These are phyloP conservation scores for Meira miltonrushii DNA, from an alignment of 1,284 basidiomycete species.

Conservation along the genomic window DNA sequence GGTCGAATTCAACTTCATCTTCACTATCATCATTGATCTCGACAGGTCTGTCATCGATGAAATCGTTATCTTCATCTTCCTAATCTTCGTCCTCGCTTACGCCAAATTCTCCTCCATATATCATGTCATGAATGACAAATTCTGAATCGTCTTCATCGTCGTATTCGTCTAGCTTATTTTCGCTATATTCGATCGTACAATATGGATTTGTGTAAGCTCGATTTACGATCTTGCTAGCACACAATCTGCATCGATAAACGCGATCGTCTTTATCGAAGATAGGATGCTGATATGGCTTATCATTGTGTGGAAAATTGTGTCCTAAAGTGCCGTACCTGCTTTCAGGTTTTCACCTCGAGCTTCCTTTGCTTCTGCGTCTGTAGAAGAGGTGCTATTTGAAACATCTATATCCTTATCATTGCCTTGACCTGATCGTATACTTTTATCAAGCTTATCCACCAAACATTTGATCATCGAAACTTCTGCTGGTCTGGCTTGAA, in stretches of 20 bases:
- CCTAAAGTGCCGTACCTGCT: slow-evolving; percentile 31
- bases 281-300: slow-evolving; percentile 17
- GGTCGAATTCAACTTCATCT: background rate
- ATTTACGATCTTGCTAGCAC: slow-evolving; percentile 40
- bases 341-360: too few species aligned
- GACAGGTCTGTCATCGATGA: slow-evolving; percentile 2
- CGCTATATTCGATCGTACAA: slow-evolving; percentile 21
- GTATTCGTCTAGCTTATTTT: slow-evolving; percentile 8
- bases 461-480: too few species aligned
- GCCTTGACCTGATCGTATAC: too few species aligned
- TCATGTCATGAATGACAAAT: background rate
- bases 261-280: slow-evolving; percentile 43
- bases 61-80: slow-evolving; percentile 19
- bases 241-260: slow-evolving; percentile 40
- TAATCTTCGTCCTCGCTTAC: background rate
- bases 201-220: slow-evolving; percentile 33
- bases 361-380: too few species aligned
- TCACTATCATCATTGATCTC: slow-evolving; percentile 2
- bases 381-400: too few species aligned
- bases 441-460: too few species aligned
- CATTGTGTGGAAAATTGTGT: slow-evolving; percentile 20
- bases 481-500: too few species aligned
- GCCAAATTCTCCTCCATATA: background rate
- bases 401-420: too few species aligned
- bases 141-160: slow-evolving; percentile 13